Base-by-base conservation (phyloP, 352 stramenopile species). In the Albugo laibachii region DNA sequence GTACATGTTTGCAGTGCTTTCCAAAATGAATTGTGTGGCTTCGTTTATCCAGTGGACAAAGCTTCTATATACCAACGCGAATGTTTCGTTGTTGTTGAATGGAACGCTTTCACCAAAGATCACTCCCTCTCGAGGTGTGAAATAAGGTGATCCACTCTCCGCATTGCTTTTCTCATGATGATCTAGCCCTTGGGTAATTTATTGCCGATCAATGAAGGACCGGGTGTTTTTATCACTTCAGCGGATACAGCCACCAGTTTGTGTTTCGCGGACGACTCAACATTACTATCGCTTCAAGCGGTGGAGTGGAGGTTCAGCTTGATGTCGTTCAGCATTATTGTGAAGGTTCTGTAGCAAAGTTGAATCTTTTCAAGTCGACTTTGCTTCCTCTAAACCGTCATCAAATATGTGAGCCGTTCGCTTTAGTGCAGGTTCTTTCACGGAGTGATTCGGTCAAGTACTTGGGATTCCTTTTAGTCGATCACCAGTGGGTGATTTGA, bases 181-280 rank as follows among this genome's bases (percentile, higher is more conserved):
- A 45, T 49, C 5, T 18, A 50, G 40, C 52, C 52, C 0, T 47
- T 55, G 2, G 44, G 42, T 10, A 36, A 41, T 3, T 46, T 55
- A 41, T 41, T 55, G 11, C 41, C 41, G 14, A 14, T 8, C 13
- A 40, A 50, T n/a, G 36, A 42, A n/a, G 38, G 20, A 24, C 20
- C 16, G 3, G 38, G 38, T 24, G 8, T 43, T 19, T 43, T 3
- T 43, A 19, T 43, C 16, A 43, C 16, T 43, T 8, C 38, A 43
- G 8, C 8, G 16, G 16, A 43, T 24, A 43, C 38, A 19, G 3
- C 20, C 3, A 43, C 38, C 16, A 43, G 38, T 24, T 31, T 45
- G 3, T 56, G 51, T 43, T 56, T 53, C 16, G 51, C 51, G 13
- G 51, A 56, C 20, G 51, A 56, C 37, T 53, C 51, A 16, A 56